Evolutionary conservation across 2,329 filamentous ascomycete species (phyloP).

Genomic region (Chrysoporthe deuterocubensis): DNA sequence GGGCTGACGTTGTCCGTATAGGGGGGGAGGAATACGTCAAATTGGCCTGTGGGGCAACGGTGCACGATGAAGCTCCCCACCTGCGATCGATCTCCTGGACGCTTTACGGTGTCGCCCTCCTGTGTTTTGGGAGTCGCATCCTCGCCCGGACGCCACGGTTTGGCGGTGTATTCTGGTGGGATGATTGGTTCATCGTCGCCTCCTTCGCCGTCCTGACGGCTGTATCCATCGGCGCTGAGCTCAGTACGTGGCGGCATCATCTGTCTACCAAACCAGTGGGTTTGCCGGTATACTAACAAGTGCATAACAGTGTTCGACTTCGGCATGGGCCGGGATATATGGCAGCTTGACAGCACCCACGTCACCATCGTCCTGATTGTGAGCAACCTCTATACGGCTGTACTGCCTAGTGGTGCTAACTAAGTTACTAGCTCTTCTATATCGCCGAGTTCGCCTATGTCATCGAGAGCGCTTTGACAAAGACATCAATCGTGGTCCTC

Average conservation of each 20-base stretch:
- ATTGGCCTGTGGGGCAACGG: constrained; percentile 22
- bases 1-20: constrained; percentile 8
- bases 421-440: constrained; percentile 37
- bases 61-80: constrained; percentile 23
- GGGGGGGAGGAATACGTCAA: constrained; percentile 27
- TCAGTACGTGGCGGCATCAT: constrained; percentile 25
- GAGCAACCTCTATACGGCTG: constrained; percentile 2
- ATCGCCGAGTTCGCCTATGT: constrained; percentile 41
- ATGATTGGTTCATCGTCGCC: constrained; percentile 34
- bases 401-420: background rate
- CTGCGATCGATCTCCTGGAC: constrained; percentile 30
- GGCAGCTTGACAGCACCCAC: constrained; percentile 30
- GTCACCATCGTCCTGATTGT: constrained; percentile 31
- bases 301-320: constrained; percentile 30
- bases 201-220: constrained; percentile 31
- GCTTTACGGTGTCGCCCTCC: constrained; percentile 27
- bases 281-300: background rate
- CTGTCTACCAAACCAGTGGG: background rate
- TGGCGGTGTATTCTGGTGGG: constrained; percentile 31
- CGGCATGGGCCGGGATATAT: constrained; percentile 31
- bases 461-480: constrained; percentile 35
- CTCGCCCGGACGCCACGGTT: constrained; percentile 29
- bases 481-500: constrained; percentile 38
- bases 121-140: constrained; percentile 29
- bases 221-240: constrained; percentile 31